These are phyloP conservation scores for Septoria linicola DNA, from an alignment of 2,329 filamentous ascomycete species.

Conservation along the genomic window DNA sequence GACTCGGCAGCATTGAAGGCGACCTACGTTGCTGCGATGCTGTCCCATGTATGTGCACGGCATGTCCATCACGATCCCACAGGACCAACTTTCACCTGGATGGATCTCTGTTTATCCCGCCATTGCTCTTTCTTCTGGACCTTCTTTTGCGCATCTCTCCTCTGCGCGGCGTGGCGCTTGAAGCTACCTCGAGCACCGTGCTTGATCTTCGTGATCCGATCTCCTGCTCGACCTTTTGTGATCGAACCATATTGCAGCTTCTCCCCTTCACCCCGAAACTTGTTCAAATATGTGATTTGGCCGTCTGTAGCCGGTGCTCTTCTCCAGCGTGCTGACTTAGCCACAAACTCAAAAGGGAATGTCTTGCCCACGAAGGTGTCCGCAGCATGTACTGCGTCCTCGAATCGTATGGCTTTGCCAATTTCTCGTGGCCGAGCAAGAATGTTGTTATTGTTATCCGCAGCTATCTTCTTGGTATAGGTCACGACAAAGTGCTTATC, in stretches of 20 bases:
- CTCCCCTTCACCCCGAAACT: constrained; percentile 56
- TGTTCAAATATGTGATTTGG: constrained; percentile 70
- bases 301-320: constrained; percentile 57
- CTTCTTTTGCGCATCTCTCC: constrained; percentile 38
- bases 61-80: not conserved
- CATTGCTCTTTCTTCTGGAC: constrained; percentile 50
- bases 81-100: constrained; percentile 1
- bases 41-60: too few species aligned
- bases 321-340: constrained; percentile 68
- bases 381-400: constrained; percentile 76
- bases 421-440: constrained; percentile 70
- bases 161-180: constrained; percentile 37
- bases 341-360: constrained; percentile 59
- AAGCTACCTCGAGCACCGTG: constrained; percentile 72
- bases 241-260: constrained; percentile 57
- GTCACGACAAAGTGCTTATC: constrained; percentile 41
- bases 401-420: constrained; percentile 63
- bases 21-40: too few species aligned
- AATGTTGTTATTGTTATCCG: constrained; percentile 48
- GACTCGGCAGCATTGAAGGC: too few species aligned
- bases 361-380: constrained; percentile 58
- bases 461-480: constrained; percentile 43
- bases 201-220: constrained; percentile 91
- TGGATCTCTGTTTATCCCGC: constrained; percentile 38
- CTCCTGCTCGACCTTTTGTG: constrained; percentile 76